These are phyloP conservation scores for Penicillium sp. DNA, from an alignment of 2,329 filamentous ascomycete species.

Conservation along the genomic window DNA sequence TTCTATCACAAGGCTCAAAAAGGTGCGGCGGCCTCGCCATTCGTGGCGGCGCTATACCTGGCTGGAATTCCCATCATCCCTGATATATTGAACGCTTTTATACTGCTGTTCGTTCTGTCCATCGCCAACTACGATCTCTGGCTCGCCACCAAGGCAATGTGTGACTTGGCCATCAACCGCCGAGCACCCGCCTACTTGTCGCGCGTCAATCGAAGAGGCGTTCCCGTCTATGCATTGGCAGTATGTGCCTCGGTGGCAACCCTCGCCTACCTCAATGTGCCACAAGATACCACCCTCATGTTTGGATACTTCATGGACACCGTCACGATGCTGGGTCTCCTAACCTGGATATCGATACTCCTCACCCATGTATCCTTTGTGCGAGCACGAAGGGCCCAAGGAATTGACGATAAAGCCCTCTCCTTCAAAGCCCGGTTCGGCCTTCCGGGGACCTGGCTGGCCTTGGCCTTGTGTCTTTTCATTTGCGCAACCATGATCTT, in stretches of 20 bases:
- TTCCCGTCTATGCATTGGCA: constrained; percentile 65
- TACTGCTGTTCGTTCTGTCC: constrained; percentile 71
- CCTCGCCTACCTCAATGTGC: constrained; percentile 65
- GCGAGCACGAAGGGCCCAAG: constrained; percentile 59
- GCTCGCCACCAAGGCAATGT: constrained; percentile 68
- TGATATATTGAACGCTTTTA: constrained; percentile 69
- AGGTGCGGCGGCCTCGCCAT: constrained; percentile 63
- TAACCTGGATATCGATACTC: constrained; percentile 67
- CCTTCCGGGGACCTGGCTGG: constrained; percentile 63
- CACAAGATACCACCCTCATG: constrained; percentile 54
- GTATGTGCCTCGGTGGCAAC: constrained; percentile 61
- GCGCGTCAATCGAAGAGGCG: constrained; percentile 65
- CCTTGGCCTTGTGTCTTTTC: constrained; percentile 66
- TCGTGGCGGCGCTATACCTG: constrained; percentile 67
- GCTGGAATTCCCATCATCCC: constrained; percentile 64
- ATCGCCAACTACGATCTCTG: constrained; percentile 75
- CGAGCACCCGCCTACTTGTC: constrained; percentile 70
- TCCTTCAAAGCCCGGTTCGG: constrained; percentile 70
- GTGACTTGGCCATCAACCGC: constrained; percentile 68
- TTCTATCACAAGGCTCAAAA: constrained; percentile 46
- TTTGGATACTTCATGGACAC: constrained; percentile 66
- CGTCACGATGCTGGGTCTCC: constrained; percentile 63
- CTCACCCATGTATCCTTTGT: constrained; percentile 66
- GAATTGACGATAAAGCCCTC: constrained; percentile 54
- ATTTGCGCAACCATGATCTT: constrained; percentile 81